Evolutionary conservation across 805 yeast species (phyloP).

Genomic region (Debaryomyces maramus): DNA sequence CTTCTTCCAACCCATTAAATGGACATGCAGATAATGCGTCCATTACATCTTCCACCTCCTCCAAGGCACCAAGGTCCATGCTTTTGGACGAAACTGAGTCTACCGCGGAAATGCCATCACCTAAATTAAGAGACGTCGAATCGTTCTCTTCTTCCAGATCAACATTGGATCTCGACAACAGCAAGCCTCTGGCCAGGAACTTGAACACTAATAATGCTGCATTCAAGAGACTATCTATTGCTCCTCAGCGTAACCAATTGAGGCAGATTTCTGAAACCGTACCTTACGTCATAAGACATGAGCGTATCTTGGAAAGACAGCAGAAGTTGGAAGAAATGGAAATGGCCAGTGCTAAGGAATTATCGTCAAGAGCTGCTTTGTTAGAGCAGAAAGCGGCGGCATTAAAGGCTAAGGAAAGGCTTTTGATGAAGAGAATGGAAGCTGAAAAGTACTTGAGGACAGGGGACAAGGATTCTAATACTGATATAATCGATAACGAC

Average conservation of each 20-base stretch:
- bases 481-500: neutral
- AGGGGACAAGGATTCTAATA: neutral
- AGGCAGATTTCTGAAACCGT: conserved; percentile 81
- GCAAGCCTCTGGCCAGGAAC: conserved; percentile 15
- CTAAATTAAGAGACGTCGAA: conserved; percentile 25
- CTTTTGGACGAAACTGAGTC: conserved; percentile 29
- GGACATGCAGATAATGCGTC: conserved; percentile 21
- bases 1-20: conserved; percentile 19
- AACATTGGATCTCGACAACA: conserved; percentile 25
- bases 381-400: conserved; percentile 74
- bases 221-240: conserved; percentile 45
- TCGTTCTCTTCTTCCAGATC: conserved; percentile 34
- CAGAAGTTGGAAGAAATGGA: conserved; percentile 78
- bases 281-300: conserved; percentile 80
- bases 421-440: conserved; percentile 45
- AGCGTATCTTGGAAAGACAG: conserved; percentile 70
- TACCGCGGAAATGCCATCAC: conserved; percentile 20
- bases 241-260: conserved; percentile 58
- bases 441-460: conserved; percentile 19
- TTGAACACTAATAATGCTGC: conserved; percentile 27
- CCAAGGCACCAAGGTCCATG: conserved; percentile 34
- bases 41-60: conserved; percentile 16
- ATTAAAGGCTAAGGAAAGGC: conserved; percentile 64
- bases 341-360: conserved; percentile 71
- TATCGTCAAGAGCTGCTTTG: conserved; percentile 71